These are phyloP conservation scores for Fusarium anthophilum DNA, from an alignment of 2,329 filamentous ascomycete genomes.

Conservation along the genomic window DNA sequence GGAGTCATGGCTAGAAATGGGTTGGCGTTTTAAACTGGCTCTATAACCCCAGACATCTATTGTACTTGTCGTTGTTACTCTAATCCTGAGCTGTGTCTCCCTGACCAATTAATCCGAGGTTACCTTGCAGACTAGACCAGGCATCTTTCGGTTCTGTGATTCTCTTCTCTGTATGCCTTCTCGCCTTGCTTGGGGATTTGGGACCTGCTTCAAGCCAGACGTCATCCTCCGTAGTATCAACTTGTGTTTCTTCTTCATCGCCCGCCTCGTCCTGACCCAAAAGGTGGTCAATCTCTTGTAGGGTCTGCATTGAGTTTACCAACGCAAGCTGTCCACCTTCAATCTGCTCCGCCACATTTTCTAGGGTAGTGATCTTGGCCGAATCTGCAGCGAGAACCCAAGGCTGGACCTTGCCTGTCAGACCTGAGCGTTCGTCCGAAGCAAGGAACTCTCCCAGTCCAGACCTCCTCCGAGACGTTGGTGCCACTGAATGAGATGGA, in stretches of 20 bases:
- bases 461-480: conserved; percentile 47
- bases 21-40: conserved; percentile 40
- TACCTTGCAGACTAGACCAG: conserved; percentile 63
- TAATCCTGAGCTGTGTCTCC: conserved; percentile 41
- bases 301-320: conserved; percentile 59
- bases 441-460: conserved; percentile 57
- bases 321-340: conserved; percentile 67
- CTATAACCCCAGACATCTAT: conserved; percentile 28
- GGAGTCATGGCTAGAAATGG: conserved; percentile 39
- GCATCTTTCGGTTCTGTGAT: conserved; percentile 49
- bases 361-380: conserved; percentile 67
- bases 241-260: conserved; percentile 31
- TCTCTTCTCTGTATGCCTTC: conserved; percentile 43
- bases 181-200: conserved; percentile 31
- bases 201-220: conserved; percentile 50
- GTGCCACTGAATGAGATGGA: conserved; percentile 58
- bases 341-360: conserved; percentile 67
- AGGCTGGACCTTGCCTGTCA: conserved; percentile 58
- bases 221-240: conserved; percentile 42
- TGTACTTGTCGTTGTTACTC: conserved; percentile 15
- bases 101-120: conserved; percentile 60
- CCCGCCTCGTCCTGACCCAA: conserved; percentile 50
- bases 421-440: conserved; percentile 50
- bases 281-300: conserved; percentile 61
- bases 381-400: conserved; percentile 70